Conservation (phyloP, 1,139 yeast genomes). For the Debaryomyces nepalensis region DNA sequence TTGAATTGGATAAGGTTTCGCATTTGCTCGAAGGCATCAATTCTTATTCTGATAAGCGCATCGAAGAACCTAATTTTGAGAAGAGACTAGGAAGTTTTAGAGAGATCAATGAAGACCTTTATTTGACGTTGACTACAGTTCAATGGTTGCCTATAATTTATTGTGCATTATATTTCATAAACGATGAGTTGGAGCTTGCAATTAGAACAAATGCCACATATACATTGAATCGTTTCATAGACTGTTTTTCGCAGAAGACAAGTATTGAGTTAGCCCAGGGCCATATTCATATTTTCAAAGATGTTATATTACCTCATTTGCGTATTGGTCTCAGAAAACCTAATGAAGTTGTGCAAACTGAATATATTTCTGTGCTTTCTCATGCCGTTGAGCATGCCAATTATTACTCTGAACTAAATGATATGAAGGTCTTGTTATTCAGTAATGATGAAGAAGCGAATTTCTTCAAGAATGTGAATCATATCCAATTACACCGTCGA, state of each 20-base stretch:
- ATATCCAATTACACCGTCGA: slow-evolving; percentile 85
- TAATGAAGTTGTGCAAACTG: slow-evolving; percentile 68
- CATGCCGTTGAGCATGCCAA: slow-evolving; percentile 59
- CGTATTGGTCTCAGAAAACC: slow-evolving; percentile 68
- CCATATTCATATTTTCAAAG: slow-evolving; percentile 53
- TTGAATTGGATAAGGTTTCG: slow-evolving; percentile 50
- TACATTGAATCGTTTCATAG: slow-evolving; percentile 67
- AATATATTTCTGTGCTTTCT: slow-evolving; percentile 68
- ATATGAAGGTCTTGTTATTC: slow-evolving; percentile 67
- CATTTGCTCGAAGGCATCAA: slow-evolving; percentile 65
- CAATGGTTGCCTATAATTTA: slow-evolving; percentile 86
- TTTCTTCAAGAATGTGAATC: slow-evolving; percentile 79
- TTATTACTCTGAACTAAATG: slow-evolving; percentile 60
- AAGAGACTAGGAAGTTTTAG: slow-evolving; percentile 72
- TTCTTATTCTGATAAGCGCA: slow-evolving; percentile 62
- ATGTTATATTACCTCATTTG: slow-evolving; percentile 65
- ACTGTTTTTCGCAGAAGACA: slow-evolving; percentile 48
- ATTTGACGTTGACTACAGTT: slow-evolving; percentile 43
- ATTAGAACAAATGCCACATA: slow-evolving; percentile 79
- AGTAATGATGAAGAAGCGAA: slow-evolving; percentile 82
- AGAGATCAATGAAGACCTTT: slow-evolving; percentile 61
- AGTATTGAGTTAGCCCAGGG: slow-evolving; percentile 38
- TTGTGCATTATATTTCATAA: slow-evolving; percentile 69
- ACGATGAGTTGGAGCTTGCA: slow-evolving; percentile 80
- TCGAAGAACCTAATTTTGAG: slow-evolving; percentile 82